Evolutionary conservation across 2,329 filamentous ascomycete species (phyloP).

Genomic region (Mariannaea sp.): DNA sequence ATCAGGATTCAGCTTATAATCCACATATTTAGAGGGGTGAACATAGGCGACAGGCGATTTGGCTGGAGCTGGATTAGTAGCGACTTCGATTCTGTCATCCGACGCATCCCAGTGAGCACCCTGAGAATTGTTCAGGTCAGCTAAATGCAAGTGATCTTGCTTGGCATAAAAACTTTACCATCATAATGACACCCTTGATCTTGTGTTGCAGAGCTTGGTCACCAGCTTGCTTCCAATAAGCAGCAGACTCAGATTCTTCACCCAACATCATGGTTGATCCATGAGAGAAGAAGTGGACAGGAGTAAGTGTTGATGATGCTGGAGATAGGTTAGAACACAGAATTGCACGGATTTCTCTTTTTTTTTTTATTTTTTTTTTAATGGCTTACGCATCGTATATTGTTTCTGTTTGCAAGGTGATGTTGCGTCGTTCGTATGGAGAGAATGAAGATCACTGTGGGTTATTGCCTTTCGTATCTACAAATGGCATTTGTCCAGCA

Average conservation of each 20-base stretch:
- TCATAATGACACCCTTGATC: constrained; percentile 30
- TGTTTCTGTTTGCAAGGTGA: too few relatives aligned
- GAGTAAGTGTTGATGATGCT: constrained; percentile 3
- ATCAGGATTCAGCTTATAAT: constrained; percentile 66
- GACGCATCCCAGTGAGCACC: constrained; percentile 68
- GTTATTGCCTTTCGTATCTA: too few relatives aligned
- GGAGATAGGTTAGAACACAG: too few relatives aligned
- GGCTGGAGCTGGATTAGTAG: constrained; percentile 61
- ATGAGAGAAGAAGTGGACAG: constrained; percentile 35
- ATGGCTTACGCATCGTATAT: too few relatives aligned
- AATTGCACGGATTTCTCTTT: too few relatives aligned
- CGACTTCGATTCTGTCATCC: constrained; percentile 58
- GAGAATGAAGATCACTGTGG: too few relatives aligned
- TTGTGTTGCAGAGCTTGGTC: constrained; percentile 30
- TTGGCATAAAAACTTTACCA: too few relatives aligned
- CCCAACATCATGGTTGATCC: constrained; percentile 36
- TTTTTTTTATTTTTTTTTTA: too few relatives aligned
- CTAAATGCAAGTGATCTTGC: not conserved
- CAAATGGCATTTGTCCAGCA: too few relatives aligned
- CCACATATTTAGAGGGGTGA: constrained; percentile 65
- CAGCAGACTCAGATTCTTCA: constrained; percentile 27
- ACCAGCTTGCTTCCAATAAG: constrained; percentile 33
- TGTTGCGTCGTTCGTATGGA: too few relatives aligned
- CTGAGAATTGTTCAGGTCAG: constrained; percentile 36
- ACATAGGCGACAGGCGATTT: constrained; percentile 72